phyloP scores from a whole-genome alignment of 371 early-diverging fungal genomes.

The Mucor lusitanicus region DNA sequence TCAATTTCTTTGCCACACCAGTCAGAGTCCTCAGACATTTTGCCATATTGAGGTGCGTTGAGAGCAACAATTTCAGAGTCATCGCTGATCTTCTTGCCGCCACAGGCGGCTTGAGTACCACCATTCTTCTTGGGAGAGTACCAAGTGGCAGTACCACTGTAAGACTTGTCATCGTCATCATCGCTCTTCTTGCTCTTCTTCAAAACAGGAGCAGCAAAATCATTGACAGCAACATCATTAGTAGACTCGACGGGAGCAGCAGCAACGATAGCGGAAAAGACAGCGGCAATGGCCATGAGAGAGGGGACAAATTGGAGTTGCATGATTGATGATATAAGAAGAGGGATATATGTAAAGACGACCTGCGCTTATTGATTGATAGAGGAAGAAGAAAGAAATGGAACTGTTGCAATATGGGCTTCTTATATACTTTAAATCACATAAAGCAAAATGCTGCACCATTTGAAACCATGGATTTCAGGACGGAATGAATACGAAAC shows the following conservation, averaged over 20 bases:
- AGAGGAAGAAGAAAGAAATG: neutral
- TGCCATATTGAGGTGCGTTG: conserved; percentile 16
- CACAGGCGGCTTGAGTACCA: conserved; percentile 20
- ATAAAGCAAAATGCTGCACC: neutral
- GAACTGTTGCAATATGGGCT: neutral
- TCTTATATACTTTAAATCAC: neutral
- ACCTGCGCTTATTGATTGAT: neutral
- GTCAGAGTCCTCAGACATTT: conserved; percentile 10
- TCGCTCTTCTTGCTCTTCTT: conserved; percentile 6
- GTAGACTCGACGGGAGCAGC: conserved; percentile 7
- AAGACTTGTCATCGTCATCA: neutral
- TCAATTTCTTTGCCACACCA: conserved; percentile 29
- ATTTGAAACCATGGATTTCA: neutral
- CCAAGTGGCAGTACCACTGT: conserved; percentile 24
- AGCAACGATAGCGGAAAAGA: neutral
- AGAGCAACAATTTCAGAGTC: conserved; percentile 17
- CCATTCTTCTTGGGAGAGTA: conserved; percentile 18
- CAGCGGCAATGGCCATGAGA: neutral
- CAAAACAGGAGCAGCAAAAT: neutral
- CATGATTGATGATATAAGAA: conserved; percentile 3
- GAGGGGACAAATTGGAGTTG: neutral
- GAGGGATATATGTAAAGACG: neutral
- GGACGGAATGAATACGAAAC: neutral
- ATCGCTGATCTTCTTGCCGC: conserved; percentile 3
- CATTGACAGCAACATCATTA: neutral